phyloP scores from a whole-genome alignment of 73 alveolate genomes.

The Paramecium caudatum region DNA sequence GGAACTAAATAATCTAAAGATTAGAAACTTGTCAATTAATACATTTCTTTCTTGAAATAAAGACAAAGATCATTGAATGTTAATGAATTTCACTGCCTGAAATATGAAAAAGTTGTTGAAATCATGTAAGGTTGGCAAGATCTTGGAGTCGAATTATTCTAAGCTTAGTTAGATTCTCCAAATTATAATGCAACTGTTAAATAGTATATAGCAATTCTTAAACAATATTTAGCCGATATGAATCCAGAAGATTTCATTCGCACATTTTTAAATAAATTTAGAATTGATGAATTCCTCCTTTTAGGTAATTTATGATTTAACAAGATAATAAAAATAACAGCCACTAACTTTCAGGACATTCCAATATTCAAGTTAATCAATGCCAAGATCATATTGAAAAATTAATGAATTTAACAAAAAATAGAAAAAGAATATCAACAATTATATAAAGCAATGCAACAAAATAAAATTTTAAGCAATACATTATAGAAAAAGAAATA shows the following conservation, averaged over 20 bases:
- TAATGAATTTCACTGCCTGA: background rate
- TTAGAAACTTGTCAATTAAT: background rate
- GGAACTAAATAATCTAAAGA: slow-evolving; percentile 5
- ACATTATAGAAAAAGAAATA: background rate
- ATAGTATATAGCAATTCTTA: background rate
- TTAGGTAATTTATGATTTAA: no score
- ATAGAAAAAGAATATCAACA: background rate
- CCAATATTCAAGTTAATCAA: background rate
- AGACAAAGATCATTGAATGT: background rate
- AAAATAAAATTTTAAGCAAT: background rate
- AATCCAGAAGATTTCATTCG: background rate
- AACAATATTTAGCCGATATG: background rate
- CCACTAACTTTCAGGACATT: no score
- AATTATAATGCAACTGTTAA: background rate
- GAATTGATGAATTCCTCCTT: background rate
- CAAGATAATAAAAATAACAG: no score
- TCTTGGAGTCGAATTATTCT: background rate
- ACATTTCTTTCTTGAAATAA: background rate
- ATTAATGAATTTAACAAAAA: background rate
- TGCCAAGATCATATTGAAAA: background rate
- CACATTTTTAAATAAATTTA: background rate
- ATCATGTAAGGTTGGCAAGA: background rate
- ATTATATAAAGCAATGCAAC: background rate
- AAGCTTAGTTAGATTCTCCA: background rate
- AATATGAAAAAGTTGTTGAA: background rate